Conservation (phyloP, 768 basidiomycete genomes). For the Boletus vermiculosoides region DNA sequence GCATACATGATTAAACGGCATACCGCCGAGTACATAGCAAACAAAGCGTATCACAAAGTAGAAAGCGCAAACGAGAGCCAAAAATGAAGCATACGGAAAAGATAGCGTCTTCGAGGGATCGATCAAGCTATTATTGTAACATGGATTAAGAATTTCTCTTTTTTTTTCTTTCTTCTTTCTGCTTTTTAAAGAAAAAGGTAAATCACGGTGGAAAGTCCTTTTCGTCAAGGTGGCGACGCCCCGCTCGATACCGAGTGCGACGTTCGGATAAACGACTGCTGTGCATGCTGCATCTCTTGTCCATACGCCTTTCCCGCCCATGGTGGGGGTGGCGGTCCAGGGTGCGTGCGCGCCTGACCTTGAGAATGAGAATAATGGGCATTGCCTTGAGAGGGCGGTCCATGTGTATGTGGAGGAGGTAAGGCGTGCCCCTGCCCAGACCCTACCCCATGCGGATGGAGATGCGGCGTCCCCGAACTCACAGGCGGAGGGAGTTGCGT, state of each 20-base stretch:
- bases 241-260: slow-evolving; percentile 42
- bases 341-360: slow-evolving; percentile 13
- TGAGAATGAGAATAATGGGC: slow-evolving; percentile 11
- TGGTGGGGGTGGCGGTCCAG: slow-evolving; percentile 24
- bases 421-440: slow-evolving; percentile 9
- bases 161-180: not conserved
- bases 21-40: not conserved
- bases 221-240: slow-evolving; percentile 30
- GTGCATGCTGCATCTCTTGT: slow-evolving; percentile 32
- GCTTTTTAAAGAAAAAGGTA: not conserved
- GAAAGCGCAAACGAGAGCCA: not conserved
- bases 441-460: slow-evolving; percentile 13
- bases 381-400: slow-evolving; percentile 4
- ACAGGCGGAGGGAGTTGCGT: slow-evolving; percentile 10
- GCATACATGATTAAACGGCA: not conserved
- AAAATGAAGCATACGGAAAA: not conserved
- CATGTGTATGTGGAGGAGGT: slow-evolving; percentile 11
- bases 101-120: not conserved
- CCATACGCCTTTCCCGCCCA: slow-evolving; percentile 26
- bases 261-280: slow-evolving; percentile 49
- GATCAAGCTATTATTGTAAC: not conserved
- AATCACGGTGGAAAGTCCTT: slow-evolving; percentile 1
- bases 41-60: not conserved
- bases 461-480: slow-evolving; percentile 14
- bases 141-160: not conserved